These are phyloP conservation scores for Zygosaccharomyces sapae DNA, from an alignment of 1,139 yeast genomes.

Conservation along the genomic window DNA sequence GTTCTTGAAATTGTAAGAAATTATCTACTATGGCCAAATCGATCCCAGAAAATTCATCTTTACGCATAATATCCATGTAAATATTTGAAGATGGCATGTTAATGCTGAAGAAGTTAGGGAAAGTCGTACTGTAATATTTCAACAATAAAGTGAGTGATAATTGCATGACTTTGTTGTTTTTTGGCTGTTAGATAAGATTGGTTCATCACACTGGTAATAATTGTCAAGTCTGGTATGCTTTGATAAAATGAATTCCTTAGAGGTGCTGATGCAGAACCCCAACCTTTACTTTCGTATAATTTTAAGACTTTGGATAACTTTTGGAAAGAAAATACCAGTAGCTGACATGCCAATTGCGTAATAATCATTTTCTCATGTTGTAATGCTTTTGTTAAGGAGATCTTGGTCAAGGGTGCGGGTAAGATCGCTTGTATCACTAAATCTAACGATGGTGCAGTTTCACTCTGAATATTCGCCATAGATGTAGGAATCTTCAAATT, in stretches of 20 bases:
- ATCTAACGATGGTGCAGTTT: constrained; percentile 30
- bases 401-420: constrained; percentile 63
- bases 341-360: constrained; percentile 60
- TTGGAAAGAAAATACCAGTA: constrained; percentile 51
- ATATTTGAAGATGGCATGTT: constrained; percentile 36
- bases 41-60: constrained; percentile 41
- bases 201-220: constrained; percentile 39
- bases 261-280: constrained; percentile 40
- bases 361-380: constrained; percentile 53
- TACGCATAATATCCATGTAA: constrained; percentile 36
- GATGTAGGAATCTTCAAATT: constrained; percentile 49
- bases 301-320: constrained; percentile 45
- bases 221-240: constrained; percentile 48
- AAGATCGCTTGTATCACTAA: constrained; percentile 52
- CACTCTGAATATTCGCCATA: constrained; percentile 28
- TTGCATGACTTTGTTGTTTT: constrained; percentile 40
- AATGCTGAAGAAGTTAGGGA: constrained; percentile 34
- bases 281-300: constrained; percentile 41
- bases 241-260: constrained; percentile 39
- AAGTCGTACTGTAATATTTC: constrained; percentile 34
- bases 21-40: constrained; percentile 54
- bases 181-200: constrained; percentile 37
- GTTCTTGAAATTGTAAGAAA: constrained; percentile 40
- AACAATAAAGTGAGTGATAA: constrained; percentile 37
- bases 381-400: constrained; percentile 56